Conservation (phyloP, 441 rosid species). For the Pelargonium myrrhifolium region DNA sequence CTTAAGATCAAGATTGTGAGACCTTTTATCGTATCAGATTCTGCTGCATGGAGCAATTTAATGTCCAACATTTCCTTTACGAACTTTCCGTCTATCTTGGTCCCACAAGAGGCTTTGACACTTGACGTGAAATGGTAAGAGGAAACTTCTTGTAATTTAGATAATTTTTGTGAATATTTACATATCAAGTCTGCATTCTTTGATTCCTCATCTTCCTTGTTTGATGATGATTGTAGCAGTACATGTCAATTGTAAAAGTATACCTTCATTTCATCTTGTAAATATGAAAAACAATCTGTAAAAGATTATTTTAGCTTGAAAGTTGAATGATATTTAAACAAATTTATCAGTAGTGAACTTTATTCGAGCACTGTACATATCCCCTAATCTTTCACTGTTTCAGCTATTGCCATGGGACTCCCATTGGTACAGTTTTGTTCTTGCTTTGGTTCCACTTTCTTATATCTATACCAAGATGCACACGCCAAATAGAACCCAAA, state of each 20-base stretch:
- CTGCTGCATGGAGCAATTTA: slow-evolving; percentile 58
- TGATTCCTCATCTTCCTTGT: not conserved
- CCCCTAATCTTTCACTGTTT: not conserved
- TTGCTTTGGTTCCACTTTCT: slow-evolving; percentile 27
- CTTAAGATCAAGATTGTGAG: slow-evolving; percentile 39
- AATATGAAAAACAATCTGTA: not conserved
- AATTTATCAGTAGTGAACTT: not conserved
- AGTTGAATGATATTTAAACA: too few species aligned
- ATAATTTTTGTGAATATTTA: not conserved
- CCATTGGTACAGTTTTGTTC: slow-evolving; percentile 11
- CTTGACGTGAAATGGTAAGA: slow-evolving; percentile 70
- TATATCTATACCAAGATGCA: slow-evolving; percentile 58
- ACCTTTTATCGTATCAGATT: slow-evolving; percentile 50
- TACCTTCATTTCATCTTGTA: not conserved
- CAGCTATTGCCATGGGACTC: not conserved
- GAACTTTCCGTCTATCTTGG: slow-evolving; percentile 59
- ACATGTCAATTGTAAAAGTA: not conserved
- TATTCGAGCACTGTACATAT: not conserved
- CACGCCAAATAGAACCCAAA: slow-evolving; percentile 49
- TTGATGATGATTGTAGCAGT: not conserved
- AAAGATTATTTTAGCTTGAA: too few species aligned
- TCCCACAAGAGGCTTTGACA: slow-evolving; percentile 69
- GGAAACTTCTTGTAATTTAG: slow-evolving; percentile 30
- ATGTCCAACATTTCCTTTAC: slow-evolving; percentile 69
- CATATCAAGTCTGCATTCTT: too few species aligned